phyloP scores from a whole-genome alignment of 2,329 filamentous ascomycete species.

The Aspergillus calidoustus region DNA sequence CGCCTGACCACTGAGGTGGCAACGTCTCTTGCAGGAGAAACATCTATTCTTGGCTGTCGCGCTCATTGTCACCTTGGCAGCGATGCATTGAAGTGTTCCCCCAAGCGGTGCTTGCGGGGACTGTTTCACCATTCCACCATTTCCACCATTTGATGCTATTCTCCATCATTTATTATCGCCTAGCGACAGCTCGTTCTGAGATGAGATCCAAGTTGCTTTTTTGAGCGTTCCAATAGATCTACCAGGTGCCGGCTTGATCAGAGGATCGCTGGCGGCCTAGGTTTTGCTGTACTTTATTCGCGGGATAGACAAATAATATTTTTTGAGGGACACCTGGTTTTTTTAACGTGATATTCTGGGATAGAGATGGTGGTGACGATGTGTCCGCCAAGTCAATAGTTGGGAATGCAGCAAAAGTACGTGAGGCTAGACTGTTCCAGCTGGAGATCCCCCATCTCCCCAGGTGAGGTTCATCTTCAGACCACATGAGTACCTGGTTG shows the following conservation, averaged over 20 bases:
- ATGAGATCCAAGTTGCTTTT: not conserved
- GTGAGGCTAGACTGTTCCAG: too few species aligned
- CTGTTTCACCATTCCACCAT: slow-evolving; percentile 1
- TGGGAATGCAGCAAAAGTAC: not conserved
- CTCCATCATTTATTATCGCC: slow-evolving; percentile 4
- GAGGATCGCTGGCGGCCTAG: not conserved
- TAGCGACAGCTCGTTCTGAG: slow-evolving; percentile 9
- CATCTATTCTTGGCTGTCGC: not conserved
- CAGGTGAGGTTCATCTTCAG: not conserved
- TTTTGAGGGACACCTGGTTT: not conserved
- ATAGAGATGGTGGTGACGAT: not conserved
- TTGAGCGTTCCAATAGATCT: slow-evolving; percentile 4
- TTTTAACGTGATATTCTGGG: not conserved
- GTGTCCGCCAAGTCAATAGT: not conserved
- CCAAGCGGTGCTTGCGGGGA: slow-evolving; percentile 19
- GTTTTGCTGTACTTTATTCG: slow-evolving; percentile 16
- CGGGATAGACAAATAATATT: slow-evolving; percentile 16
- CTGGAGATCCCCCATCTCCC: not conserved
- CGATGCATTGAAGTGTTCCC: slow-evolving; percentile 16
- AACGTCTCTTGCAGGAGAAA: not conserved
- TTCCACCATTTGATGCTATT: slow-evolving; percentile 7
- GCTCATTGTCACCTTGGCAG: not conserved
- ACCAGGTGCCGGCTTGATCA: slow-evolving; percentile 7
- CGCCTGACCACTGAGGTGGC: not conserved
- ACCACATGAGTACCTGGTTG: not conserved